A percentile compares a stretch with the other conserved stretches of the same genome.
These are phyloP conservation scores for Lentinus brumalis DNA, from an alignment of 768 basidiomycete species.

Conservation along the genomic window DNA sequence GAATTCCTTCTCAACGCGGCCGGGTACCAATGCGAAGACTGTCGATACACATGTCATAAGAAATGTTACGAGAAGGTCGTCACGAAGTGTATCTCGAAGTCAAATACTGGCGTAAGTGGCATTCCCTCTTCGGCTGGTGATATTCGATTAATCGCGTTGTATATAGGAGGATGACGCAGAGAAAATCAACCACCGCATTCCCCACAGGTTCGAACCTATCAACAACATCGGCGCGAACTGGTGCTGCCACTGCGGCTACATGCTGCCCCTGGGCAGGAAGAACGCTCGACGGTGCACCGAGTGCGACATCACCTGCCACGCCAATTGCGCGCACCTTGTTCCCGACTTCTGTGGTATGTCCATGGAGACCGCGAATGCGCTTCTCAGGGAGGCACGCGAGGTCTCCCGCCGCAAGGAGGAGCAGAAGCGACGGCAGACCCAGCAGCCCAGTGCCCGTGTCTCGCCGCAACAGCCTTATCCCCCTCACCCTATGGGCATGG, in stretches of 20 bases:
- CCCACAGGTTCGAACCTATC: constrained; percentile 95
- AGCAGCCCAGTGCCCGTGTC: constrained; percentile 33
- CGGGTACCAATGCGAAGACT: constrained; percentile 99
- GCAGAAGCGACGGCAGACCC: constrained; percentile 38
- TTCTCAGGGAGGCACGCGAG: constrained; percentile 62
- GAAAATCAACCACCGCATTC: constrained; percentile 98
- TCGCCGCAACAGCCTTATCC: constrained; percentile 33
- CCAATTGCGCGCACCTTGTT: constrained; percentile 95
- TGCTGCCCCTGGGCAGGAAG: constrained; percentile 95
- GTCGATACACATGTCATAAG: constrained; percentile 98
- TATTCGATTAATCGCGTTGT: not conserved
- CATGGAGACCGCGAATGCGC: constrained; percentile 96
- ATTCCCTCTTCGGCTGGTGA: not conserved
- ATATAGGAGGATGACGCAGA: constrained; percentile 91
- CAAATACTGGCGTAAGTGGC: constrained; percentile 81
- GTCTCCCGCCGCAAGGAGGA: constrained; percentile 86
- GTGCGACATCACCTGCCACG: constrained; percentile 96
- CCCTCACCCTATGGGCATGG: constrained; percentile 1
- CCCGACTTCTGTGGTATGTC: constrained; percentile 99
- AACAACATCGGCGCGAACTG: constrained; percentile 98
- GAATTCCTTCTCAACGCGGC: constrained; percentile 96
- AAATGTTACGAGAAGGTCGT: constrained; percentile 99
- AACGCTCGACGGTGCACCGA: constrained; percentile 95
- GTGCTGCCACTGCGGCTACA: constrained; percentile 99
- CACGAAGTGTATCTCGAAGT: constrained; percentile 98